Evolutionary conservation across 1,284 basidiomycete genomes (phyloP), one percentile per base, ranked within the genome.

Genomic region (Cutaneotrichosporon sp.): DNA sequence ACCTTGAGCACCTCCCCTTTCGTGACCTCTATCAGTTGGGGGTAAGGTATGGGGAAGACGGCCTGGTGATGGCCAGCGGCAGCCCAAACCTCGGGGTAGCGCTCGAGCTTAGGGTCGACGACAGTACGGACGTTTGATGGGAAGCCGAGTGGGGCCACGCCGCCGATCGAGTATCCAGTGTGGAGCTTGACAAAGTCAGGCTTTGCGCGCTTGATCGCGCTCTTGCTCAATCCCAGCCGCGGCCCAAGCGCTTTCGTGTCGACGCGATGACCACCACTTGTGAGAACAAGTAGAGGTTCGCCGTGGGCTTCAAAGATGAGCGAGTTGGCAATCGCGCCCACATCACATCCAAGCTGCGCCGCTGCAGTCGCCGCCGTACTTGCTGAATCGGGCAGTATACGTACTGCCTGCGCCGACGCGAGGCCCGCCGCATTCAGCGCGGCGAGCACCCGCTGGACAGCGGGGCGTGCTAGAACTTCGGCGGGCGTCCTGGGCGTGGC

Each of bases 241-340:
- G 42, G 23, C 1, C 37, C 49, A 7, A 56, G 36, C 10, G 42
- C 47, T 18, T 56, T 51, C 7, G 49, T 47, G 45, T 51, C 47
- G 14, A 56, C 55, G 12, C 50, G 42, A 30, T 54, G 58, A 12
- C 21, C 49, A 8, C 55, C 51, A 8, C 39, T 38, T 7, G 55
- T 56, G 7, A 54, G 50, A 20, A 60, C 41, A 18, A 57, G 51
- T 1, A 57, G 48, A 2, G 55, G 51, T 33, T 12, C 37, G 35
- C 17, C 45, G 13, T 17, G 34, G 9, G 30, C 43, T 4, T 44
- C 42, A 37, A 57, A 57, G n/a, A 57, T 39, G 35, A 57, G 55
- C 48, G 48, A 51, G 40, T 57, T 57, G 20, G 55, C 55, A n/a
- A 57, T 57, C 39, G 55, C 55, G 26, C 44, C 51, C 2, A 52